Evolutionary conservation across 1,139 yeast genomes (phyloP).

Genomic region (Starmera stellimalicola): DNA sequence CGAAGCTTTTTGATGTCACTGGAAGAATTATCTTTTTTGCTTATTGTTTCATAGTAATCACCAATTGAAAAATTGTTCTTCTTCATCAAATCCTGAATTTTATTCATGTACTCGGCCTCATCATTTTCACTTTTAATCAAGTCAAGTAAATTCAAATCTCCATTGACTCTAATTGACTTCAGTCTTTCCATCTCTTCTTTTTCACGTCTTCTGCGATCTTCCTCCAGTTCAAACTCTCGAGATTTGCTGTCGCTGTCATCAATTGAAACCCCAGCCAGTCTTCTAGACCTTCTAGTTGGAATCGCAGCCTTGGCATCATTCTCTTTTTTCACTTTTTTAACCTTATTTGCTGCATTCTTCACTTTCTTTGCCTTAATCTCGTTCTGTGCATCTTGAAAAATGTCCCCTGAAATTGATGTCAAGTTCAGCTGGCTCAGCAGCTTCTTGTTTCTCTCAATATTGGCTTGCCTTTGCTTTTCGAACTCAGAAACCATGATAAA

Average conservation of each 20-base stretch:
- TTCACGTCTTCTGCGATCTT: slow-evolving; percentile 28
- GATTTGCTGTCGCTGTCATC: slow-evolving; percentile 24
- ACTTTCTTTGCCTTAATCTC: slow-evolving; percentile 11
- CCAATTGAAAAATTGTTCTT: slow-evolving; percentile 65
- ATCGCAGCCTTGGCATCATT: slow-evolving; percentile 14
- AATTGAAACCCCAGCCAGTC: slow-evolving; percentile 49
- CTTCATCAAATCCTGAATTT: slow-evolving; percentile 28
- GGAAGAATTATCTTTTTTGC: slow-evolving; percentile 25
- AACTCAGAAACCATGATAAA: slow-evolving; percentile 58
- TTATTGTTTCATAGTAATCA: slow-evolving; percentile 55
- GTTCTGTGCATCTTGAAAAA: slow-evolving; percentile 17
- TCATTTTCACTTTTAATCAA: slow-evolving; percentile 29
- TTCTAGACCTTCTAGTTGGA: slow-evolving; percentile 55
- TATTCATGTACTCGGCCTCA: slow-evolving; percentile 29
- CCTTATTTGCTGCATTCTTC: slow-evolving; percentile 15
- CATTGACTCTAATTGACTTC: slow-evolving; percentile 46
- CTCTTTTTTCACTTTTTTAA: slow-evolving; percentile 2
- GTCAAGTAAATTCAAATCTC: slow-evolving; percentile 54
- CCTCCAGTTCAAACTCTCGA: slow-evolving; percentile 20
- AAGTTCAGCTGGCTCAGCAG: slow-evolving; percentile 38
- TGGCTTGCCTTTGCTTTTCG: slow-evolving; percentile 59
- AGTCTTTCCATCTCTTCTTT: slow-evolving; percentile 40
- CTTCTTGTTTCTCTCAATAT: slow-evolving; percentile 46
- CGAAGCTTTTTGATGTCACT: slow-evolving; percentile 36
- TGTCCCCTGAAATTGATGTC: slow-evolving; percentile 28